Evolutionary conservation across 805 yeast genomes (phyloP).

Genomic region (Zygosaccharomyces gambellarensis): DNA sequence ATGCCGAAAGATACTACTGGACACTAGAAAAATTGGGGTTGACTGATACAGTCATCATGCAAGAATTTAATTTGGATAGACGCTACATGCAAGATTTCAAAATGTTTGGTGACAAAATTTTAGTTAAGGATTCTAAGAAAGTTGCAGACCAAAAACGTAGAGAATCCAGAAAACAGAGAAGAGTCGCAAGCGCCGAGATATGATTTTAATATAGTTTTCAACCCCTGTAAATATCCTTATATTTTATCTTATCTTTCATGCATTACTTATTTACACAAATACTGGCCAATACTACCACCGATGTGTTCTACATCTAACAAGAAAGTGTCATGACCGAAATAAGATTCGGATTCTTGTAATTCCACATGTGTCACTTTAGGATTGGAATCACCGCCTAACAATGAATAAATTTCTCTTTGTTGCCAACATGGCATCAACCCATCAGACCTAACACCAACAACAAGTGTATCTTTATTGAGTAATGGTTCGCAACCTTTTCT

Average conservation of each 20-base stretch:
- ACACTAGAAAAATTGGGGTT: slow-evolving; percentile 83
- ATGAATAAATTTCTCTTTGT: slow-evolving; percentile 72
- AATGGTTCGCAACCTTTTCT: slow-evolving; percentile 59
- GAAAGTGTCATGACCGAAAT: slow-evolving; percentile 91
- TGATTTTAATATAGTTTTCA: neutral
- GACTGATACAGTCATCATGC: slow-evolving; percentile 68
- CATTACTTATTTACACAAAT: slow-evolving; percentile 39
- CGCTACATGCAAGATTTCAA: slow-evolving; percentile 73
- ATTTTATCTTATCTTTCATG: neutral
- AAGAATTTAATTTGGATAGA: slow-evolving; percentile 77
- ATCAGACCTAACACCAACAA: slow-evolving; percentile 91
- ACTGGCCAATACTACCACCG: slow-evolving; percentile 67
- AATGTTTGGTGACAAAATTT: slow-evolving; percentile 64
- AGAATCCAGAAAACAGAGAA: slow-evolving; percentile 44
- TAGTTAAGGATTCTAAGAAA: slow-evolving; percentile 53
- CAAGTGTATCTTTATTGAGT: slow-evolving; percentile 60
- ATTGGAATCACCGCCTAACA: slow-evolving; percentile 42
- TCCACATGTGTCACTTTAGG: slow-evolving; percentile 60
- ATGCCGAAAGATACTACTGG: slow-evolving; percentile 81
- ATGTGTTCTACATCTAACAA: slow-evolving; percentile 71
- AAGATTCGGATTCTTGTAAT: slow-evolving; percentile 67
- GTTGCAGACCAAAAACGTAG: slow-evolving; percentile 45
- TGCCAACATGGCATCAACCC: slow-evolving; percentile 93
- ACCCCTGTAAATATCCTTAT: neutral
- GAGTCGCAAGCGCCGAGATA: slow-evolving; percentile 13